A percentile compares a stretch with the other conserved stretches of the same genome.
Conservation (phyloP, 106 monocot species). For the Dioscorea dumetorum region DNA sequence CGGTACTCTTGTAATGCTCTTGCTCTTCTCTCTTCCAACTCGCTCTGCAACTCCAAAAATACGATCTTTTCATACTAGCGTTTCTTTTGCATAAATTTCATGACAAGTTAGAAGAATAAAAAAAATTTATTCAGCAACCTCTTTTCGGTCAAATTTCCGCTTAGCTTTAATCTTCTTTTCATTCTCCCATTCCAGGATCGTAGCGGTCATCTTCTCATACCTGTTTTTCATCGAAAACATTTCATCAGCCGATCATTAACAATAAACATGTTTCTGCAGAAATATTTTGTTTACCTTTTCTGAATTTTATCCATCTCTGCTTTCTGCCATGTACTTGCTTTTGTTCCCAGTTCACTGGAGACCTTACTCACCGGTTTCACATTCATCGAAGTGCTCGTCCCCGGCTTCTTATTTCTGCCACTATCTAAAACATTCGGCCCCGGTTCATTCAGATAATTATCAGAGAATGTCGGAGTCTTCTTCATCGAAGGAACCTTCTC, state of each 20-base stretch:
- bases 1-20: conserved; percentile 39
- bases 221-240: conserved; percentile 11
- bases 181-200: conserved; percentile 56
- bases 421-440: conserved; percentile 27
- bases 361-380: conserved; percentile 5
- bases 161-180: conserved; percentile 48
- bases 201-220: conserved; percentile 28
- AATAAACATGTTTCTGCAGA: background rate
- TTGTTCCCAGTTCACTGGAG: conserved; percentile 6
- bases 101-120: background rate
- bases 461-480: conserved; percentile 43
- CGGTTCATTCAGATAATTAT: conserved; percentile 27
- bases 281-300: conserved; percentile 18
- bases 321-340: conserved; percentile 45
- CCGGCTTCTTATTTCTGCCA: background rate
- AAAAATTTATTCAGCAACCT: conserved; percentile 15
- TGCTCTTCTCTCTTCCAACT: conserved; percentile 32
- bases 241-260: background rate
- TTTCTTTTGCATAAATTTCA: background rate
- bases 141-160: conserved; percentile 25
- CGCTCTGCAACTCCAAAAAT: conserved; percentile 39
- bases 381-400: background rate
- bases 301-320: conserved; percentile 32
- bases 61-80: background rate
- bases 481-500: conserved; percentile 20